phyloP scores from a whole-genome alignment of 2,329 filamentous ascomycete species.

The Colletotrichum falcatum region DNA sequence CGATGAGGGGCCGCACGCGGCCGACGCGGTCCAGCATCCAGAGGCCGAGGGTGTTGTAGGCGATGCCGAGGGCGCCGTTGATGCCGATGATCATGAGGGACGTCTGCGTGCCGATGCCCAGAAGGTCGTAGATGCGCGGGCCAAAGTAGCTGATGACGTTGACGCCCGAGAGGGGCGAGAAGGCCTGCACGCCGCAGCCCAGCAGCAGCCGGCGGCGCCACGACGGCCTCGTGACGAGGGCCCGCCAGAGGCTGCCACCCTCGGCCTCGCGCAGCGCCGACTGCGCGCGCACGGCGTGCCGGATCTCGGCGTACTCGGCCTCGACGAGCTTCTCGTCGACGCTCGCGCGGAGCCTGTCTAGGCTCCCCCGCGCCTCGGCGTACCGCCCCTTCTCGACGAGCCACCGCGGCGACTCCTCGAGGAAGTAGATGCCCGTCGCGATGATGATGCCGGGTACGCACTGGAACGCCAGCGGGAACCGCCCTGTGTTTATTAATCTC shows the following conservation, averaged over 20 bases:
- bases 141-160: slow-evolving; percentile 57
- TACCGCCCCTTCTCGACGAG: slow-evolving; percentile 52
- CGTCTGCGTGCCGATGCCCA: slow-evolving; percentile 57
- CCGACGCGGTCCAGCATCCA: slow-evolving; percentile 59
- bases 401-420: slow-evolving; percentile 46
- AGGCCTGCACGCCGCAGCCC: slow-evolving; percentile 61
- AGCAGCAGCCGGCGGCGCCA: slow-evolving; percentile 60
- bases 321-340: slow-evolving; percentile 51
- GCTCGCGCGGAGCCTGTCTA: slow-evolving; percentile 50
- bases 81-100: slow-evolving; percentile 64
- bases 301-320: slow-evolving; percentile 55
- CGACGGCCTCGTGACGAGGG: slow-evolving; percentile 56
- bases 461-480: slow-evolving; percentile 50
- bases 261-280: slow-evolving; percentile 47
- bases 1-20: slow-evolving; percentile 61
- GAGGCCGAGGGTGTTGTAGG: slow-evolving; percentile 61
- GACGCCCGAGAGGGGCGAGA: slow-evolving; percentile 54
- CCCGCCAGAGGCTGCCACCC: slow-evolving; percentile 51
- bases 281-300: slow-evolving; percentile 49
- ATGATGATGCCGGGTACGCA: slow-evolving; percentile 45
- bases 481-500: slow-evolving; percentile 41
- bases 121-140: slow-evolving; percentile 55
- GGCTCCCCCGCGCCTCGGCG: slow-evolving; percentile 49
- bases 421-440: slow-evolving; percentile 44
- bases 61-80: slow-evolving; percentile 60